Base-by-base conservation (phyloP, 768 basidiomycete species). In the Rickenella mellea region DNA sequence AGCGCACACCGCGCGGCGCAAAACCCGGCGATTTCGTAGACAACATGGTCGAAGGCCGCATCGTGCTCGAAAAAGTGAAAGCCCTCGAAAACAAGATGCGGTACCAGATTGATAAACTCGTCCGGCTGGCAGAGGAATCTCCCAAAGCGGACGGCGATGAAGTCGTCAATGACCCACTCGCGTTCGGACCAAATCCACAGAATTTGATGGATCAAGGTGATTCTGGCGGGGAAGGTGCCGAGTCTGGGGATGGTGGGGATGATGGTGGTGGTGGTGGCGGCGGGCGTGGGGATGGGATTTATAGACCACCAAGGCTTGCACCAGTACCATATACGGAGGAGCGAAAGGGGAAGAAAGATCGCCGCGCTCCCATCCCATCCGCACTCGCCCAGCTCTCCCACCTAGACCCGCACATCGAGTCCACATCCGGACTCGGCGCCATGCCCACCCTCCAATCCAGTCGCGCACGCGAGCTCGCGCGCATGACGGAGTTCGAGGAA, bases 21-120 rank as follows among this genome's bases (percentile, higher is more conserved):
- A 67, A 61, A n/a, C 57, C 71, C 0, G 88, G 88, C 2, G 88
- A 93, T 58, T 53, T 88, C 5, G 80, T 91, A 6, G 83, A 87
- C 51, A 74, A 76, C 1, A 73, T 90, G 67, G 71, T 93, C 25
- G 79, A 94, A 55, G 71, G 74, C 15, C 77, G 91, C 10, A 66
- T 92, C 32, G 76, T 89, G 7, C 73, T 98, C 33, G 96, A 99
- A 57, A 97, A 96, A 64, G 71, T 84, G 37, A 82, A 83, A 45
- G 71, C 77, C 0, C 70, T 99, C 19, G 93, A 98, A 61, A 69
- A 70, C 41, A 80, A 86, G 55, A 84, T 99, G 73, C 78, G 74
- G 37, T 97, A 99, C 59, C 96, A 98, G 58, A 89, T 99, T 52
- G 91, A 97, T 51, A 97, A 98, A 58, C 75, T 99, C 14, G 75